Evolutionary conservation across 2,329 filamentous ascomycete species (phyloP).

Genomic region (Diatrype stigma): DNA sequence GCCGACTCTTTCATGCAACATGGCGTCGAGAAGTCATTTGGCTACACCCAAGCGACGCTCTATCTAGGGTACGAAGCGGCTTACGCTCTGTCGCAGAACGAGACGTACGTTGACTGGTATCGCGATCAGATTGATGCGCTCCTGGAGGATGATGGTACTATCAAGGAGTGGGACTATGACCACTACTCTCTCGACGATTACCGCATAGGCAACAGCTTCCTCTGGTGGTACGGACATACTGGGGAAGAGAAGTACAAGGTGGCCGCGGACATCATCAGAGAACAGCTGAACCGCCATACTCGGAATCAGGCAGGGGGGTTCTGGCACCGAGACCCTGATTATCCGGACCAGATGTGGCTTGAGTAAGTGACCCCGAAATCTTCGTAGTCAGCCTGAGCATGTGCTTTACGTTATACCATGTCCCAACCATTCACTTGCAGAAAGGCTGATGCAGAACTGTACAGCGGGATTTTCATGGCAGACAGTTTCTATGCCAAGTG

Average conservation of each 20-base stretch:
- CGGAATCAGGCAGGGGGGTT: slow-evolving; percentile 45
- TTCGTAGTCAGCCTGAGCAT: no score
- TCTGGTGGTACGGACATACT: slow-evolving; percentile 40
- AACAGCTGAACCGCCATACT: slow-evolving; percentile 40
- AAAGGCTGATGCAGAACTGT: neutral
- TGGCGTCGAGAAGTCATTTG: slow-evolving; percentile 30
- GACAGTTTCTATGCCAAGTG: slow-evolving; percentile 34
- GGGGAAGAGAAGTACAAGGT: slow-evolving; percentile 41
- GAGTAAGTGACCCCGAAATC: slow-evolving; percentile 21
- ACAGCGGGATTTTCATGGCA: slow-evolving; percentile 41
- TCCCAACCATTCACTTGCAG: neutral
- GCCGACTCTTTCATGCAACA: slow-evolving; percentile 38
- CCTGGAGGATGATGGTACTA: slow-evolving; percentile 38
- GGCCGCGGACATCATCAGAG: slow-evolving; percentile 40
- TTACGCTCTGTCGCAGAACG: slow-evolving; percentile 36
- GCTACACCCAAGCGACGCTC: slow-evolving; percentile 39
- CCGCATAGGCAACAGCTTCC: slow-evolving; percentile 43
- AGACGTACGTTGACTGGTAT: slow-evolving; percentile 36
- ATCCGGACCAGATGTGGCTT: slow-evolving; percentile 39
- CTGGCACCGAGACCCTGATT: slow-evolving; percentile 42
- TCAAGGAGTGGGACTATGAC: slow-evolving; percentile 38
- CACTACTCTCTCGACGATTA: slow-evolving; percentile 46
- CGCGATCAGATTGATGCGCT: slow-evolving; percentile 39
- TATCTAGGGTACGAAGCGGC: slow-evolving; percentile 40
- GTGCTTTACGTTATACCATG: no score